These are phyloP conservation scores for Starmerella bacillaris DNA, from an alignment of 805 yeast species.

Conservation along the genomic window DNA sequence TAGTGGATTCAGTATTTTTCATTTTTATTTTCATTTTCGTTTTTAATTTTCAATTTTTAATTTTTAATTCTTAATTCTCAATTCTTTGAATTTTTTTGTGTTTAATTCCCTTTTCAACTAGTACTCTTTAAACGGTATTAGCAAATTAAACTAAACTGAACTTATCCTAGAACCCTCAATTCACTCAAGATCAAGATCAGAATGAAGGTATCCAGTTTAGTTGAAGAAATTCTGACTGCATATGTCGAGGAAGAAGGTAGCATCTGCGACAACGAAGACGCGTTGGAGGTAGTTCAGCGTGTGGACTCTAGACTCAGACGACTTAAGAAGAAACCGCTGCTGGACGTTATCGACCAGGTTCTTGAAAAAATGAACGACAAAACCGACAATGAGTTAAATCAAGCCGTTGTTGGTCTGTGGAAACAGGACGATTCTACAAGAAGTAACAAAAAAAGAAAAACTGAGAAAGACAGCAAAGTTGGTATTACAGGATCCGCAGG, in stretches of 20 bases:
- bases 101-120: too few species aligned
- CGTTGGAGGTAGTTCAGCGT: conserved; percentile 30
- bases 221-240: conserved; percentile 18
- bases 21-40: too few species aligned
- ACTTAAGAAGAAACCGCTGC: conserved; percentile 45
- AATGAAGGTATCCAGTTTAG: conserved; percentile 14
- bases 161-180: conserved; percentile 1
- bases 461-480: conserved; percentile 3
- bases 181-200: conserved; percentile 3
- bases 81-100: too few species aligned
- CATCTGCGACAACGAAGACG: conserved; percentile 11
- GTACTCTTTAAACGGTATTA: too few species aligned
- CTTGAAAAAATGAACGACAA: conserved; percentile 41
- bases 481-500: conserved; percentile 1
- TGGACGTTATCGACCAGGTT: conserved; percentile 45
- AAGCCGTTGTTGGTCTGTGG: conserved; percentile 62
- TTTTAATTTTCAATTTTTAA: too few species aligned
- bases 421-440: conserved; percentile 2
- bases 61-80: too few species aligned
- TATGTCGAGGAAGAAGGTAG: conserved; percentile 24
- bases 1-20: too few species aligned
- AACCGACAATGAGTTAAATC: conserved; percentile 47
- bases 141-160: not conserved
- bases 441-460: not conserved
- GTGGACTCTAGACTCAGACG: conserved; percentile 53